These are phyloP conservation scores for Kwoniella mangroviensis DNA, from an alignment of 768 basidiomycete species.

Conservation along the genomic window DNA sequence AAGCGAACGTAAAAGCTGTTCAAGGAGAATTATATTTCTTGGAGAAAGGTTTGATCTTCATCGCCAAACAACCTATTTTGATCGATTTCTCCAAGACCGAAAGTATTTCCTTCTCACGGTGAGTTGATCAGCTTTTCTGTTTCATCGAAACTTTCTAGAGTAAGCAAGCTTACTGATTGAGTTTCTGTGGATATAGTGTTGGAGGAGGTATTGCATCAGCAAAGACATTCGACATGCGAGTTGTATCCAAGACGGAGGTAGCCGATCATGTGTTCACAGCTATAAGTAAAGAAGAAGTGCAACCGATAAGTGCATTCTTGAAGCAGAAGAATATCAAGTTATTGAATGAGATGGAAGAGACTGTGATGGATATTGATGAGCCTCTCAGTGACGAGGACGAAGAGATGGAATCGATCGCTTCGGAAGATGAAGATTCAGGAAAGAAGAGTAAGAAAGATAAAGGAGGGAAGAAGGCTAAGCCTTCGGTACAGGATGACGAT, in stretches of 20 bases:
- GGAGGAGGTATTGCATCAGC: slow-evolving; percentile 84
- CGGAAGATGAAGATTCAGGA: slow-evolving; percentile 74
- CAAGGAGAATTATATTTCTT: slow-evolving; percentile 98
- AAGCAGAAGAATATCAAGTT: slow-evolving; percentile 88
- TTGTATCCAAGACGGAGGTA: slow-evolving; percentile 75
- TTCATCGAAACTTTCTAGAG: neutral
- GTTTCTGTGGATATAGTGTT: slow-evolving; percentile 62
- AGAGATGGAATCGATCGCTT: slow-evolving; percentile 56
- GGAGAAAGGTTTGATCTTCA: slow-evolving; percentile 97
- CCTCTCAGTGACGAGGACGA: slow-evolving; percentile 62
- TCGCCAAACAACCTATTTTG: slow-evolving; percentile 91
- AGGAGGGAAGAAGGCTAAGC: slow-evolving; percentile 58
- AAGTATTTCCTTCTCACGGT: slow-evolving; percentile 85
- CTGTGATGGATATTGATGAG: slow-evolving; percentile 62
- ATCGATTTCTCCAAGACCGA: slow-evolving; percentile 88
- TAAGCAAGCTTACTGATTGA: neutral
- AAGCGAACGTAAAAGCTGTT: slow-evolving; percentile 94
- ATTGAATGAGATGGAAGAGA: slow-evolving; percentile 95
- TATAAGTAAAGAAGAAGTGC: slow-evolving; percentile 94
- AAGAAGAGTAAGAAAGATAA: slow-evolving; percentile 64
- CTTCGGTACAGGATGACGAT: slow-evolving; percentile 62
- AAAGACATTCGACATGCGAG: slow-evolving; percentile 90
- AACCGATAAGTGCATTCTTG: slow-evolving; percentile 79
- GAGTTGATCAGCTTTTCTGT: slow-evolving; percentile 25
- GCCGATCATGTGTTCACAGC: slow-evolving; percentile 88